Evolutionary conservation across 768 basidiomycete species (phyloP).

Genomic region (Gyrodon lividus): DNA sequence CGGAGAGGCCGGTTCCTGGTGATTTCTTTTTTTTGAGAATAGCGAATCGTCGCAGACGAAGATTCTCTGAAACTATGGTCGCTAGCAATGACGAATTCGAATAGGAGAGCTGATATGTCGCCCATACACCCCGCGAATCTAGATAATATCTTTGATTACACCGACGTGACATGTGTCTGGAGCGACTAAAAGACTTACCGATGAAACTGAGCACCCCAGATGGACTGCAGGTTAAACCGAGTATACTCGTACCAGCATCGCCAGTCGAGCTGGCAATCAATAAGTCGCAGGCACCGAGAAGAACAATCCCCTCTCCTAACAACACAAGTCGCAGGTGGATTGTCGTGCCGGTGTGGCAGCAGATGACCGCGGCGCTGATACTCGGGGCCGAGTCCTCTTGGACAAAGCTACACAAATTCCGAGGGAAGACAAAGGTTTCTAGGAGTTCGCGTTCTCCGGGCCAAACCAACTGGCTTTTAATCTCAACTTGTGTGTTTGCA

Average conservation of each 20-base stretch:
- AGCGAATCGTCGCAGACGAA: constrained; percentile 23
- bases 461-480: constrained; percentile 26
- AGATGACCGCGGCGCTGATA: constrained; percentile 18
- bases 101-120: constrained; percentile 33
- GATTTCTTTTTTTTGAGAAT: constrained; percentile 6
- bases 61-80: constrained; percentile 19
- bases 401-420: constrained; percentile 28
- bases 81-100: constrained; percentile 24
- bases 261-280: constrained; percentile 10
- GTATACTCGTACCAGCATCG: background rate
- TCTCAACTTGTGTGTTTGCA: constrained; percentile 26
- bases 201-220: constrained; percentile 51
- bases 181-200: constrained; percentile 34
- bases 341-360: constrained; percentile 15
- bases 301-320: constrained; percentile 18
- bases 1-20: constrained; percentile 27
- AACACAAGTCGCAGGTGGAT: constrained; percentile 24
- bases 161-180: background rate
- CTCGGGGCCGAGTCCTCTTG: constrained; percentile 11
- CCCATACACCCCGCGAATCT: constrained; percentile 49
- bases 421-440: constrained; percentile 32
- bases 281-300: constrained; percentile 21
- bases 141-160: constrained; percentile 5
- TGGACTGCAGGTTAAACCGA: constrained; percentile 34
- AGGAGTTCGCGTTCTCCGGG: constrained; percentile 27